A percentile compares a stretch with the other conserved stretches of the same genome.
Conservation (phyloP, 2,329 filamentous ascomycete genomes). For the Cercospora zeae-maydis region DNA sequence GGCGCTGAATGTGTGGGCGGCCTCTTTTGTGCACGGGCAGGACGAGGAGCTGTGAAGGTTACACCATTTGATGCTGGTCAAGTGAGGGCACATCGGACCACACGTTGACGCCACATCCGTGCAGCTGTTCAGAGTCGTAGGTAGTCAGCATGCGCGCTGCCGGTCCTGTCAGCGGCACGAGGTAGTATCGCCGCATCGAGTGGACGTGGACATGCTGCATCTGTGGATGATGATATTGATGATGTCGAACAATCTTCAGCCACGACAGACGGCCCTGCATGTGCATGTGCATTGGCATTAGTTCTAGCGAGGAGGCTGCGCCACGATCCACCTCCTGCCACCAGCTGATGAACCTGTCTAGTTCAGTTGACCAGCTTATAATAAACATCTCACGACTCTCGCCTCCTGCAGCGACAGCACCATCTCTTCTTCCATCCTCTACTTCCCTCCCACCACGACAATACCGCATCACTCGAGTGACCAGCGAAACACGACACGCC, state of each 20-base stretch:
- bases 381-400: neutral
- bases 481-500: neutral
- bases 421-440: neutral
- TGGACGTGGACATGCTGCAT: neutral
- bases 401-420: neutral
- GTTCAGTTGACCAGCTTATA: neutral
- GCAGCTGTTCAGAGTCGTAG: neutral
- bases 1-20: neutral
- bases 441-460: neutral
- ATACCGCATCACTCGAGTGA: neutral
- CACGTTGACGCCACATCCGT: neutral
- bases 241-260: neutral
- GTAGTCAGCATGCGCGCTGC: neutral
- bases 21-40: neutral
- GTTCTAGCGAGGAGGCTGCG: neutral
- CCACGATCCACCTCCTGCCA: neutral
- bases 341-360: neutral
- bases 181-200: neutral
- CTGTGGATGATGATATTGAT: neutral
- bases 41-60: neutral
- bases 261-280: neutral
- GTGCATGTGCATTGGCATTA: neutral
- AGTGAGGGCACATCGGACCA: neutral
- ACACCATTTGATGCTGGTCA: neutral
- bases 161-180: neutral